These are phyloP conservation scores for Thalassiosira livingstoniorum DNA, from an alignment of 352 stramenopile genomes.

Conservation along the genomic window DNA sequence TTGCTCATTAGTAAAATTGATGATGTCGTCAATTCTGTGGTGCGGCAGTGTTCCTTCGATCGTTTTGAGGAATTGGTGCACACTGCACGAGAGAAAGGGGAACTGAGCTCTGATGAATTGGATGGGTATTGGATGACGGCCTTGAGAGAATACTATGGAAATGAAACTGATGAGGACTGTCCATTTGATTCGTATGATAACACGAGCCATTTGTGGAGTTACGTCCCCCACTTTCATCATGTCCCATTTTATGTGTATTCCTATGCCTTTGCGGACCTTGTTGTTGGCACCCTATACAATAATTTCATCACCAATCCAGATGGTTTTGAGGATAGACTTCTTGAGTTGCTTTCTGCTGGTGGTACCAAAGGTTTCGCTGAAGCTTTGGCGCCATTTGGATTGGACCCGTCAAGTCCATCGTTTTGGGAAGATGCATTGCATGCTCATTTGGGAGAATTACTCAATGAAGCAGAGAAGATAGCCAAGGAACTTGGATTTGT, in stretches of 20 bases:
- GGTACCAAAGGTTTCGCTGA: constrained; percentile 57
- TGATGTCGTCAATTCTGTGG: constrained; percentile 62
- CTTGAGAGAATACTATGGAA: constrained; percentile 62
- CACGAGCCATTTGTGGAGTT: constrained; percentile 49
- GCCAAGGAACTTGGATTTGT: constrained; percentile 48
- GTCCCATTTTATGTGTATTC: constrained; percentile 67
- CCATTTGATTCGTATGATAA: constrained; percentile 61
- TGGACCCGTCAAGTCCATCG: constrained; percentile 53
- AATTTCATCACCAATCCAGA: constrained; percentile 55
- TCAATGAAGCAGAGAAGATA: constrained; percentile 57
- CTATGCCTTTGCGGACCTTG: constrained; percentile 60
- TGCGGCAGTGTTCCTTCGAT: constrained; percentile 64
- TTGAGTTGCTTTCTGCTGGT: constrained; percentile 52
- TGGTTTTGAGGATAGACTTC: constrained; percentile 62
- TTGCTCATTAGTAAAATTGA: constrained; percentile 65
- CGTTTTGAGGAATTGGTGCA: constrained; percentile 63
- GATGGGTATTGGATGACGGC: constrained; percentile 57
- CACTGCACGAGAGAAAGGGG: constrained; percentile 50
- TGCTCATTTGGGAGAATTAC: constrained; percentile 53
- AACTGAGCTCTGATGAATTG: constrained; percentile 54
- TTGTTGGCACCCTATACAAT: constrained; percentile 59
- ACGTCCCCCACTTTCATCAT: constrained; percentile 65
- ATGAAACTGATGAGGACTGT: constrained; percentile 40
- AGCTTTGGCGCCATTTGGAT: constrained; percentile 57
- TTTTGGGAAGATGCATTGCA: constrained; percentile 65